Base-by-base conservation (phyloP, 441 rosid species). In the Pelargonium australe region DNA sequence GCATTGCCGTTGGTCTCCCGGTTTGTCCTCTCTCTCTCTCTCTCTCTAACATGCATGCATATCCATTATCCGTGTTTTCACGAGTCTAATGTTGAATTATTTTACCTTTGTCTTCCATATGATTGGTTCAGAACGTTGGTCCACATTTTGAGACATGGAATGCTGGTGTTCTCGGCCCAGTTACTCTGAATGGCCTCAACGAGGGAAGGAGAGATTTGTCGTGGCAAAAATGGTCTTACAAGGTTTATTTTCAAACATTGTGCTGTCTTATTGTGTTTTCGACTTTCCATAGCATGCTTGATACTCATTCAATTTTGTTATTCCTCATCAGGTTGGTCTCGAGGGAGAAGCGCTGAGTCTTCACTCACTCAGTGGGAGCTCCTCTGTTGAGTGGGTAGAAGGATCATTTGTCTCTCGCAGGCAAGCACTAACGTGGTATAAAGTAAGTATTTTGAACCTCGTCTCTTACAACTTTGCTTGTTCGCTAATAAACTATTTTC, bases 141-240 rank as follows among this genome's bases (percentile, higher is more conserved):
- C 95, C 93, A 28, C 99, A 92, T 80, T 95, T 84, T 68, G 99
- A 95, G 89, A 90, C 86, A 70, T 95, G 96, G 97, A 95, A 95
- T 75, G 83, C 98, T 67, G 99, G 99, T 70, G 72, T 92, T 73
- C 91, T 95, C n/a, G 99, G 99, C 34, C 99, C 99, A 0, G 95
- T 95, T 65, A 74, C 86, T 49, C 67, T 95, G 73, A 84, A 75
- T 16, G 99, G 97, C 73, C 87, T 91, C 63, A 77, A 80, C 57
- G 91, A 82, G 40, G 99, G 99, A 60, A 78, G 83, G 65, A 84
- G 86, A 75, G 99, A 95, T 77, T 73, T 95, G 68, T 85, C 99
- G 16, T 90, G 99, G 99, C 96, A 92, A 82, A 92, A 89, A 75
- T 95, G 99, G 99, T 73, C 95, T 58, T 95, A 95, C 78, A 89